Conservation (phyloP, 2,329 filamentous ascomycete species). For the Alternaria rosae region DNA sequence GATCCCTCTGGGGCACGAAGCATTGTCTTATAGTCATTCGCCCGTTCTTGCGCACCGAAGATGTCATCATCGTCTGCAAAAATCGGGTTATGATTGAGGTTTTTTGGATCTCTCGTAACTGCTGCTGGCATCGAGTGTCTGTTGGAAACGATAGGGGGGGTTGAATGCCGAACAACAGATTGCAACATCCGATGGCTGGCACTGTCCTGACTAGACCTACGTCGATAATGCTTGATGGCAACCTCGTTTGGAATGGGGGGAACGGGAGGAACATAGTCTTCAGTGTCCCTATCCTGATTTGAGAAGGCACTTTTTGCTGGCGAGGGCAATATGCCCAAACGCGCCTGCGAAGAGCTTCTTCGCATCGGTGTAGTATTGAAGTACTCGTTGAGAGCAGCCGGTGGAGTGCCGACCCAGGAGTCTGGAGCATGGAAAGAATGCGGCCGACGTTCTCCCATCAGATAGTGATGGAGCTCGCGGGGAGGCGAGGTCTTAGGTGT, state of each 20-base stretch:
- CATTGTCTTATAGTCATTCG: not conserved
- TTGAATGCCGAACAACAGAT: slow-evolving; percentile 38
- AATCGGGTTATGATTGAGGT: slow-evolving; percentile 7
- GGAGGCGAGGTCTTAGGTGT: slow-evolving; percentile 32
- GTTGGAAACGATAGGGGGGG: slow-evolving; percentile 19
- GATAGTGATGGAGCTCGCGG: slow-evolving; percentile 29
- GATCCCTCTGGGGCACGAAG: not conserved
- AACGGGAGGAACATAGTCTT: slow-evolving; percentile 36
- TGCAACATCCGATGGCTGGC: slow-evolving; percentile 37
- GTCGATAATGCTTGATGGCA: slow-evolving; percentile 15
- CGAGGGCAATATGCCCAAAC: slow-evolving; percentile 36
- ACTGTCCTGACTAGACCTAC: slow-evolving; percentile 24
- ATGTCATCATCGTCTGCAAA: slow-evolving; percentile 1
- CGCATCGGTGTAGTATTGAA: slow-evolving; percentile 15
- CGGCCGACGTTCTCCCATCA: slow-evolving; percentile 27
- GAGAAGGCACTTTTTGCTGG: slow-evolving; percentile 42
- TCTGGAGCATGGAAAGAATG: slow-evolving; percentile 44
- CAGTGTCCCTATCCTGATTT: slow-evolving; percentile 25
- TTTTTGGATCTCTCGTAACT: slow-evolving; percentile 2
- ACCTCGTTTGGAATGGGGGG: slow-evolving; percentile 37
- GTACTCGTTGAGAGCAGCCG: slow-evolving; percentile 15
- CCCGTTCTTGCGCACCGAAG: slow-evolving; percentile 1
- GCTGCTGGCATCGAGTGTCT: slow-evolving; percentile 4
- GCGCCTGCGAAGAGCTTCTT: slow-evolving; percentile 8
- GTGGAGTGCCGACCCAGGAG: slow-evolving; percentile 29